phyloP scores from a whole-genome alignment of 2,329 filamentous ascomycete species.

The Xylariales sp. region DNA sequence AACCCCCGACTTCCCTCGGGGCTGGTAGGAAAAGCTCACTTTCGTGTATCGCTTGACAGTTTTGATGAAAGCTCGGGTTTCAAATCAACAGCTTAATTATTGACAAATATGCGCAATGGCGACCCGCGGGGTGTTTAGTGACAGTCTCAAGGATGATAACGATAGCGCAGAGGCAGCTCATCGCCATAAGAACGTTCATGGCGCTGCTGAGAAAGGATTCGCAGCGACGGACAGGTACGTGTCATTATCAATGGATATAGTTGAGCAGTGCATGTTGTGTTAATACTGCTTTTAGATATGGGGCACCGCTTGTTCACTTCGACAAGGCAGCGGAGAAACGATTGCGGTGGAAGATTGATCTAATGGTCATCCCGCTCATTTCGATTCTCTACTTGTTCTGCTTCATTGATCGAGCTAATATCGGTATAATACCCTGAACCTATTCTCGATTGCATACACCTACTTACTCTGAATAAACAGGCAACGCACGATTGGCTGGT shows the following conservation, averaged over 20 bases:
- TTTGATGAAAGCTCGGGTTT: too few species aligned
- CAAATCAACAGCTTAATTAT: too few species aligned
- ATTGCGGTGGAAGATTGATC: conserved; percentile 57
- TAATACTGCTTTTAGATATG: conserved; percentile 39
- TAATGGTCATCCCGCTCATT: conserved; percentile 58
- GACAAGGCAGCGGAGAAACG: conserved; percentile 52
- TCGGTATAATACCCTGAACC: conserved; percentile 41
- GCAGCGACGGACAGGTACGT: conserved; percentile 43
- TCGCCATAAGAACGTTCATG: conserved; percentile 16
- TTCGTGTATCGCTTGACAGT: too few species aligned
- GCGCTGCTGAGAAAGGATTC: conserved; percentile 37
- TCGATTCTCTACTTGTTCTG: conserved; percentile 63
- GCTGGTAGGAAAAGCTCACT: too few species aligned
- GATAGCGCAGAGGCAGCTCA: background rate
- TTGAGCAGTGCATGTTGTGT: background rate
- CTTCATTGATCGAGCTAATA: conserved; percentile 66
- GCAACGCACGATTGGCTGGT: conserved; percentile 64
- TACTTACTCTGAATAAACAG: conserved; percentile 29
- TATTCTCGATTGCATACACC: background rate
- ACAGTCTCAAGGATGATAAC: background rate
- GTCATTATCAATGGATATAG: background rate
- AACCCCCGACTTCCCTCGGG: too few species aligned
- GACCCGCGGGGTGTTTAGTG: too few species aligned
- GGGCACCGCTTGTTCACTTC: conserved; percentile 45
- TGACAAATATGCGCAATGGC: too few species aligned